Base-by-base conservation (phyloP, 768 basidiomycete genomes). In the Amanita muscaria region DNA sequence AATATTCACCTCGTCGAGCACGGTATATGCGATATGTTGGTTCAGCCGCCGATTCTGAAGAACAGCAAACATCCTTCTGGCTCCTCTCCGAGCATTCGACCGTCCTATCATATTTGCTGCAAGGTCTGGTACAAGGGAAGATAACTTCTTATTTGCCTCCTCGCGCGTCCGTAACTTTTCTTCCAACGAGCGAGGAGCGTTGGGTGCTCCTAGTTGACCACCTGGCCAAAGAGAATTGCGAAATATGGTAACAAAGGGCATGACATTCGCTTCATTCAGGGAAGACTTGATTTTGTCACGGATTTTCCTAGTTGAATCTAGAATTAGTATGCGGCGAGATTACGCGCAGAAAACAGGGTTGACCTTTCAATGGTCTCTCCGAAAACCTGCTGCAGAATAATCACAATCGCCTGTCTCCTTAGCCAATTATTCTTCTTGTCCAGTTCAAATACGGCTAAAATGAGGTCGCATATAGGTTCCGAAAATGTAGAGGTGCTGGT, bases 81-180 rank as follows among this genome's bases (percentile, higher is more conserved):
- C 92, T 12, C 93, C 96, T 33, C 92, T 75, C 10, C 92, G 79
- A 14, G 94, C 92, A 58, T 99, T 98, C 3, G 88, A 83, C 23
- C 92, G 76, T n/a, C 96, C 96, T 52, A 97, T 97, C 85, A 97
- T 91, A 55, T 96, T 97, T 5, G 94, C 90, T 24, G 89, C 92
- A 42, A 97, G 64, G 57, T 98, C 94, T 58, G 96, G 96, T 50
- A 99, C 83, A 31, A 98, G 69, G 7, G 88, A 77, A 11, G 90
- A 87, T 8, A 99, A 72, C 57, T 93, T 97, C 48, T 83, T 76
- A 53, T 90, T 88, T 0, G 94, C 96, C 40, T 90, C 86, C 46
- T 89, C 83, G 46, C 83, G 73, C 10, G 91, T 92, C 25, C 71
- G 75, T 14, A 74, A 56, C 59, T 88, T 92, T 59, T 97, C 89